A percentile compares a stretch with the other conserved stretches of the same genome.
These are phyloP conservation scores for Thielaviopsis cerberus DNA, from an alignment of 2,329 filamentous ascomycete species.

Conservation along the genomic window DNA sequence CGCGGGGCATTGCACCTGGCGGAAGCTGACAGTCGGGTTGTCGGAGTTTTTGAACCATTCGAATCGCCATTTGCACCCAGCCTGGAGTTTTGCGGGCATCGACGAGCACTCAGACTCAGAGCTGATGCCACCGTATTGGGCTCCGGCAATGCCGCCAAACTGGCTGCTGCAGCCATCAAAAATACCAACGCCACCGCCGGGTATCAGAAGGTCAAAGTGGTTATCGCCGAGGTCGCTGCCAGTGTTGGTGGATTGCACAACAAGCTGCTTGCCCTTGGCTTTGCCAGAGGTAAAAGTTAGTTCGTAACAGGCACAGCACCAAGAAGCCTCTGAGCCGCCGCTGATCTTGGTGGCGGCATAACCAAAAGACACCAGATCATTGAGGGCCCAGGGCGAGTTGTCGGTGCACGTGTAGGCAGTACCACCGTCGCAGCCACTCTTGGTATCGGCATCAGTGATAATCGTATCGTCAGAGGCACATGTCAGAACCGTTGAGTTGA, in stretches of 20 bases:
- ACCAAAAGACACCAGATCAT: constrained; percentile 39
- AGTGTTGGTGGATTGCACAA: constrained; percentile 46
- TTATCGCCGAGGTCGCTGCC: constrained; percentile 36
- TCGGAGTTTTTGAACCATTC: constrained; percentile 43
- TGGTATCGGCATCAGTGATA: constrained; percentile 26
- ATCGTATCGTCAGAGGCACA: constrained; percentile 39
- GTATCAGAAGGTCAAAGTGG: constrained; percentile 39
- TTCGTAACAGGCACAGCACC: constrained; percentile 50
- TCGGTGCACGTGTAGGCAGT: constrained; percentile 41
- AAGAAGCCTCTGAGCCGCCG: constrained; percentile 36
- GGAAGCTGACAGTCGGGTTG: constrained; percentile 36
- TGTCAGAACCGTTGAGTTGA: constrained; percentile 30
- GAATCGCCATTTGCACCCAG: constrained; percentile 44
- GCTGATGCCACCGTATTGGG: constrained; percentile 38
- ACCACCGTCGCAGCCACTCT: constrained; percentile 33
- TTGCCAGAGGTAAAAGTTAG: constrained; percentile 33
- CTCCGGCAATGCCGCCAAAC: constrained; percentile 19
- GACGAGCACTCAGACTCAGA: constrained; percentile 30
- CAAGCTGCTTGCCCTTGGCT: constrained; percentile 40
- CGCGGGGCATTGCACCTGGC: constrained; percentile 36
- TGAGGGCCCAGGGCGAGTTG: constrained; percentile 44
- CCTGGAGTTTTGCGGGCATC: constrained; percentile 34
- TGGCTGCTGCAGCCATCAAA: constrained; percentile 29
- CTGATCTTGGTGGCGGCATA: constrained; percentile 42
- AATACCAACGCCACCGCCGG: constrained; percentile 35